Base-by-base conservation (phyloP, 768 basidiomycete genomes). In the Mycena epipterygia region DNA sequence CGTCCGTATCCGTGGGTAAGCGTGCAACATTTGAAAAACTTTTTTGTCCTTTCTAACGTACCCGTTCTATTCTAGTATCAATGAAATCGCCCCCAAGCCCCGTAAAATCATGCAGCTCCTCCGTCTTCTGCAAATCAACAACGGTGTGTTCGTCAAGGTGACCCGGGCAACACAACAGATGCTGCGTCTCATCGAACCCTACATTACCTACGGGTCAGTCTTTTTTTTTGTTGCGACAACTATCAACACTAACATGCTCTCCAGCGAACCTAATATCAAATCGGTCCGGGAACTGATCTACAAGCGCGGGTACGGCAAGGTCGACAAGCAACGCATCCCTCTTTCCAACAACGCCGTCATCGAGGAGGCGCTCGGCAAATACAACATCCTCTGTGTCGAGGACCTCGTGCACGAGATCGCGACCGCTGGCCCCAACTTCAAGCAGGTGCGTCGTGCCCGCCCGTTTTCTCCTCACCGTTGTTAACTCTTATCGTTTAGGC, bases 271-370 rank as follows among this genome's bases (percentile, higher is more conserved):
- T 67, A 98, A 98, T 87, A 87, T 98, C 77, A 98, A 98, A 83
- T 92, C 96, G 46, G 92, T 98, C 80, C 96, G 97, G 73, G 96
- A 98, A 83, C 86, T 99, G 74, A 91, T 99, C 85, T 99, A 99
- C 93, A 99, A 99, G 89, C 95, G 98, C 73, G 98, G 98, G 66
- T 98, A 98, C 80, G 98, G 97, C 81, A 99, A 99, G 88, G 91
- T 99, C 82, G 83, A 95, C 89, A 97, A 95, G 86, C 97, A 98
- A 83, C 94, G 98, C 81, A 94, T 99, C 79, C 97, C 98, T 72
- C 91, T 99, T 72, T 84, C 92, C 77, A 95, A 95, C 87, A 99
- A 99, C 85, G 87, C 89, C 69, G 87, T 98, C 84, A 97, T 99
- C 77, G 98, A 99, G 85, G 85, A 89, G 77, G 79, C 87, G 39